Base-by-base conservation (phyloP, 164 flowering plant species). In the Macadamia integrifolia region DNA sequence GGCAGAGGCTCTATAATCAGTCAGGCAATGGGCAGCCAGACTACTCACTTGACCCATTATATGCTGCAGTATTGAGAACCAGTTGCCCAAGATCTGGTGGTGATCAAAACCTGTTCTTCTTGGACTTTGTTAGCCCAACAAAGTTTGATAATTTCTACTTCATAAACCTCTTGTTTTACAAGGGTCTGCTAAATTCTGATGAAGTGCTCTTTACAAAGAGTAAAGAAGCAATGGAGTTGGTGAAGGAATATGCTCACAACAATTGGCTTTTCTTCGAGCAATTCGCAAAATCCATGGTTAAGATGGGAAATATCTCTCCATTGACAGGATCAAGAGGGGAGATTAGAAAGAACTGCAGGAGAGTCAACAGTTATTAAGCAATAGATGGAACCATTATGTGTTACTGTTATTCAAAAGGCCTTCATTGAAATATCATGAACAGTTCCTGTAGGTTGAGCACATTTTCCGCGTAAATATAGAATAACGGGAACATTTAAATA, bases 1-100 rank as follows among this genome's bases (percentile, higher is more conserved):
- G 95, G 84, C 97, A 90, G 68, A 89, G 99, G 77, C 89, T 94
- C 7, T 92, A 94, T 90, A 89, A 90, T 82, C 96, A 88, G 65
- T 28, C 88, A 1, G 97, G 97, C 63, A 85, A 90, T n/a, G 93
- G 90, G 12, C 72, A 68, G 57, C 91, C 97, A 0, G 96, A 90
- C 70, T 66, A 1, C 72, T 76, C 92, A 0, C 81, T 94, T 0
- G 86, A 92, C 61, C 84, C 66, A 66, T 73, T 81, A 0, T 89
- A 83, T 52, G 97, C 99, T 3, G 81, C 87, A 9, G 69, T 85
- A 50, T 58, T 94, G 74, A 80, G 89, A 8, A n/a, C 72, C 9
- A 44, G 74, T 17, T 94, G 99, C 80, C 99, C 99, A 2, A 74
- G 76, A 67, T 92, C 98, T 6, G 99, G 99, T 17, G 53, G 53